phyloP scores from a whole-genome alignment of 139 green algal species.

The Coelastrella sp. region DNA sequence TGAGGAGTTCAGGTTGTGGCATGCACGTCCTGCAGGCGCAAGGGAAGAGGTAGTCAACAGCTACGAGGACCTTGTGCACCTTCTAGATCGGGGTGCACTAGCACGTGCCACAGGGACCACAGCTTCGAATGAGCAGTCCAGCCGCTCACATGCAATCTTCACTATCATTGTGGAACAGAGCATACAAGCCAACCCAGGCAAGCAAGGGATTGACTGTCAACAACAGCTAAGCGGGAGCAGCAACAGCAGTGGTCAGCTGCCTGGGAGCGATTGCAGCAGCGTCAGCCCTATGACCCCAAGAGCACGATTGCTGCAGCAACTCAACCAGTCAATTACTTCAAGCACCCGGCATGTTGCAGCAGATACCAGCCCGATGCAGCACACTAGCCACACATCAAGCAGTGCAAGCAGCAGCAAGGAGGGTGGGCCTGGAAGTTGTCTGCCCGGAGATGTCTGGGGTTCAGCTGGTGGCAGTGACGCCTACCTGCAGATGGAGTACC shows the following conservation, averaged over 20 bases:
- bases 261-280: not conserved
- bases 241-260: constrained; percentile 5
- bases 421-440: not conserved
- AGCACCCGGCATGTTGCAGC: not conserved
- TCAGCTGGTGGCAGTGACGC: not conserved
- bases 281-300: not conserved
- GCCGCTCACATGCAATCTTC: constrained; percentile 89
- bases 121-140: constrained; percentile 89
- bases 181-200: not conserved
- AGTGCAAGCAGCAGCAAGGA: not conserved
- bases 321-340: not conserved
- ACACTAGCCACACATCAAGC: not conserved
- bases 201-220: not conserved
- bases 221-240: not conserved
- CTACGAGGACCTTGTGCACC: constrained; percentile 25
- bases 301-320: constrained; percentile 1
- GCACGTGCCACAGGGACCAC: constrained; percentile 80
- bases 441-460: not conserved
- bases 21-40: not conserved
- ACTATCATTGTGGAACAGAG: constrained; percentile 74
- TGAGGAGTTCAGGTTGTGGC: no score
- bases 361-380: not conserved
- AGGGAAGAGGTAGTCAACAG: constrained; percentile 38
- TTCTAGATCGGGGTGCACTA: constrained; percentile 76
- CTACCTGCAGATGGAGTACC: constrained; percentile 20